Base-by-base conservation (phyloP, 2,329 filamentous ascomycete genomes). In the Aspergillus transmontanensis region DNA sequence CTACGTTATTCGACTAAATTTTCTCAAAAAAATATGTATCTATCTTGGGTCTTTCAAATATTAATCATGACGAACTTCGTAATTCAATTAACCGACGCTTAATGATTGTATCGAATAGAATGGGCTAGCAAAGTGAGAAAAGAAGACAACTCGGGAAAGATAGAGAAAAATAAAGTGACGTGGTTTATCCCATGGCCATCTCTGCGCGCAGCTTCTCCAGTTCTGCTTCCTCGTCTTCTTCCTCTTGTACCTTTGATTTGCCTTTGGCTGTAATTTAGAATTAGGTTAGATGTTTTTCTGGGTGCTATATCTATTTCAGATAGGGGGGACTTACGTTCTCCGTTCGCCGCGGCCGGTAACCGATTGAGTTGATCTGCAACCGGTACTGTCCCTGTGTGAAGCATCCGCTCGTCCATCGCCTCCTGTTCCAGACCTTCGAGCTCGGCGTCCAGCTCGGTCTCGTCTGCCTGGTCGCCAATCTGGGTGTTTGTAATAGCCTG, bases 211-310 rank as follows among this genome's bases (percentile, higher is more conserved):
- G 80, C 81, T 95, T 97, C 79, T 90, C 88, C 75, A 98, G 84
- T 82, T 98, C 94, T 73, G 90, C 94, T 79, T 98, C 94, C 76
- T 98, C 95, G 85, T 98, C 94, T 78, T 97, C 94, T 78, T 97
- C 93, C 75, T 91, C 89, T 77, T 65, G 76, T 74, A 69, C 81
- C 78, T 81, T 76, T 65, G 79, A 71, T 73, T 82, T 83, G 66
- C 79, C 79, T 76, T 79, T 81, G 69, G 79, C 80, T 82, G 69
- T 65, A 65, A 43, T 23, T 6, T 10, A 23, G 12, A 1, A 11
- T 9, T 19, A 57, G 43, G 21, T 61, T 57, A 57, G 59, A 57
- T 7, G 21, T 4, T 23, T 5, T 28, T 9, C 41, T 45, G 9
- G 19, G 6, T 34, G 19, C 10, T 55, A 55, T 21, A 39, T 4